Conservation (phyloP, 2,329 filamentous ascomycete species). For the Coleophoma eucalyptorum region DNA sequence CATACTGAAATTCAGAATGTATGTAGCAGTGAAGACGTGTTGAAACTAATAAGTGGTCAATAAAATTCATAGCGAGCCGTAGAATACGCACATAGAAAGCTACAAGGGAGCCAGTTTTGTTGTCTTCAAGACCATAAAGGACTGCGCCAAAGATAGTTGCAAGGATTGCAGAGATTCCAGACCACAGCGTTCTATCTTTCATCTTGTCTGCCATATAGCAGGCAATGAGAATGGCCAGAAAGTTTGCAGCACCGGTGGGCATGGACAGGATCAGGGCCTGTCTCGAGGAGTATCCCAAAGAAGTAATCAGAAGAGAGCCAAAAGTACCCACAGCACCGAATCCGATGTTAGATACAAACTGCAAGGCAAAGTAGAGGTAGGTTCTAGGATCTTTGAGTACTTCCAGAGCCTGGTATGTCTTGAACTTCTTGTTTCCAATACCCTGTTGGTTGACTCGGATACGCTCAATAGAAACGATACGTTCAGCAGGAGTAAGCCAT, state of each 20-base stretch:
- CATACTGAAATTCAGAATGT: background rate
- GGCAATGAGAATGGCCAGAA: background rate
- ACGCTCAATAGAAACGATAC: constrained; percentile 42
- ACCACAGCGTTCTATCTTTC: background rate
- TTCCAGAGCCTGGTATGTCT: constrained; percentile 30
- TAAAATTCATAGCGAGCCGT: background rate
- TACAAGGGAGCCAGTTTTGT: background rate
- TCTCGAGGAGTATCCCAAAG: background rate
- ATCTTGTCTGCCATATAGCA: background rate
- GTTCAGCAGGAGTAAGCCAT: constrained; percentile 29
- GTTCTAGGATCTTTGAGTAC: background rate
- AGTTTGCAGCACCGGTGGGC: background rate
- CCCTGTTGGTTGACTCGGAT: constrained; percentile 52
- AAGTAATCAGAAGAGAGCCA: background rate
- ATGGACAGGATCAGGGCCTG: background rate
- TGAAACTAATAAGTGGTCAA: background rate
- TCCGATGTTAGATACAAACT: background rate
- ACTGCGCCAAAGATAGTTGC: background rate
- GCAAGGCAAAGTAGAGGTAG: background rate
- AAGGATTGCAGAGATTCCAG: background rate
- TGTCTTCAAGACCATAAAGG: background rate
- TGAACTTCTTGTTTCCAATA: constrained; percentile 45
- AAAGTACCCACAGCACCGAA: background rate
- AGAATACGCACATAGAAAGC: background rate
- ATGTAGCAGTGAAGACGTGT: background rate